Evolutionary conservation across 495 filamentous ascomycete genomes (phyloP), one percentile per base, ranked within the genome.

Genomic region (Aspergillus panamensis): DNA sequence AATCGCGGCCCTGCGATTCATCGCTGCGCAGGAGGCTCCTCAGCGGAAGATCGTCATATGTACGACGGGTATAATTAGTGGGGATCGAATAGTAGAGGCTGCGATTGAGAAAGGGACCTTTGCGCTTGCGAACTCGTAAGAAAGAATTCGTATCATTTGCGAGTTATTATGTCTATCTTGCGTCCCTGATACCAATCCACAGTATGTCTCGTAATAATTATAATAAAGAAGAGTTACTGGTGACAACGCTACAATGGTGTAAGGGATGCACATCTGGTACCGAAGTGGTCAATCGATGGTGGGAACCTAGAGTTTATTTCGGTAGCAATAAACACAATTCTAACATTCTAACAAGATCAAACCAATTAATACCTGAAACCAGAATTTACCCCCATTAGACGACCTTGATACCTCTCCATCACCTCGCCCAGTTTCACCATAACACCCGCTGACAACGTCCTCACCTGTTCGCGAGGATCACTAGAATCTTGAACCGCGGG

Each of bases 1-100:
- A 77, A 93, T 97, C 69, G 92, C 94, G 42, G 95, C 94, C 21
- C 66, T 97, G 72, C 81, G 95, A 61, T 97, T 96, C 73, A 87
- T 97, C 63, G 91, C 88, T 37, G 86, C 84, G 64, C 85, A 90
- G 73, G 88, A 96, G 80, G 89, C 91, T 70, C 88, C 88, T 73
- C 80, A 70, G 71, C 84, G 89, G 71, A 89, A 88, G 72, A 86
- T 99, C 56, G 75, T 99, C 49, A 91, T 99, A 72, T 91, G 87
- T 67, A 92, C 94, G 25, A 99, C 94, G 8, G 87, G 87, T 43
- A 85, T 99, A 37, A 86, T 97, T 58, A 96, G 84, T 75, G 95
- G 94, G 44, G 87, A 91, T 64, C 83, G 82, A 67, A 91, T 96
- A 76, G 92, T 97, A 83, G 89, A 90, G 49, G 86, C 84, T 31